These are phyloP conservation scores for Aspergillus incahuasiensis DNA, from an alignment of 495 filamentous ascomycete species.

Conservation along the genomic window DNA sequence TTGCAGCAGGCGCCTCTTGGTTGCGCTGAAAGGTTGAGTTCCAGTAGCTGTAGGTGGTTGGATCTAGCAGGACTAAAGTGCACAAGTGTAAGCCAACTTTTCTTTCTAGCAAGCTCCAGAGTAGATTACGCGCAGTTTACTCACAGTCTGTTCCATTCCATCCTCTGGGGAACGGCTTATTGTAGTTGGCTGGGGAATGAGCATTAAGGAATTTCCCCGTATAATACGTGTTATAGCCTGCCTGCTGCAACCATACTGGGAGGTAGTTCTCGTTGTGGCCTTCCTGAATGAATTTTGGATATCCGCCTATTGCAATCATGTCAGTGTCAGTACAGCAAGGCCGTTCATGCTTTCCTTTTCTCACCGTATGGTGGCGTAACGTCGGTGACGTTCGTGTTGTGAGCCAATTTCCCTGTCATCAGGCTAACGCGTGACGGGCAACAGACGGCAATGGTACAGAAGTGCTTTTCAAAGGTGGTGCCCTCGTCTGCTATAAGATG, in stretches of 20 bases:
- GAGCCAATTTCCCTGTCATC: constrained; percentile 57
- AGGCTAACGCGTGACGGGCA: constrained; percentile 57
- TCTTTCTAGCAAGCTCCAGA: too few relatives aligned
- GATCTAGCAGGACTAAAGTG: constrained; percentile 66
- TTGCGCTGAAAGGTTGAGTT: constrained; percentile 58
- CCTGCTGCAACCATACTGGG: constrained; percentile 62
- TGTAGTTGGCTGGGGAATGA: constrained; percentile 53
- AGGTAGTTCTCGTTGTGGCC: constrained; percentile 62
- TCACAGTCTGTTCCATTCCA: constrained; percentile 52
- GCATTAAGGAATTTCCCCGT: constrained; percentile 66
- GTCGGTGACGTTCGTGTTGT: constrained; percentile 69
- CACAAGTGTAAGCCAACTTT: too few relatives aligned
- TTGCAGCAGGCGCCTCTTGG: constrained; percentile 42
- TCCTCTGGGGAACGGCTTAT: constrained; percentile 51
- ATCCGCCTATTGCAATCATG: too few relatives aligned
- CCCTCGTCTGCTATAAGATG: constrained; percentile 47
- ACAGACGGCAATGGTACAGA: constrained; percentile 55
- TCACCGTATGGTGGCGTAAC: constrained; percentile 54
- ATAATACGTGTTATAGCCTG: constrained; percentile 66
- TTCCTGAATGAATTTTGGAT: constrained; percentile 57
- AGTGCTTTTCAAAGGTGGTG: constrained; percentile 49
- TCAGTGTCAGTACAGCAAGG: too few relatives aligned
- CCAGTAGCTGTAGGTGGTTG: constrained; percentile 63
- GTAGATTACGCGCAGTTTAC: too few relatives aligned
- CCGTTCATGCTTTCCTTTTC: too few relatives aligned